Conservation (phyloP, 2,329 filamentous ascomycete genomes). For the Alternaria viburni region DNA sequence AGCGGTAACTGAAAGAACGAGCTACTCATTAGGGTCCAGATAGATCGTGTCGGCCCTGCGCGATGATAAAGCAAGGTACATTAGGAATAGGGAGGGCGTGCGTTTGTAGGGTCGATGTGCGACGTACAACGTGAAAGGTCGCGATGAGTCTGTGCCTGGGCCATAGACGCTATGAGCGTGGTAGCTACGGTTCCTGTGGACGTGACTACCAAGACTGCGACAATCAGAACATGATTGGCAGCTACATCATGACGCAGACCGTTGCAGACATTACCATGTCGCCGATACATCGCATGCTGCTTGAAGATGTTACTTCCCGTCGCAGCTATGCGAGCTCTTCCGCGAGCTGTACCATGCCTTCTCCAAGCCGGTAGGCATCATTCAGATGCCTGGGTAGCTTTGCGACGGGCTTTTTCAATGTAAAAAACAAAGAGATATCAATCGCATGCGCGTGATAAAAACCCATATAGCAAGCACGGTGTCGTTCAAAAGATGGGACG, state of each 20-base stretch:
- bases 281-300: background rate
- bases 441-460: no score
- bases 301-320: background rate
- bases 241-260: background rate
- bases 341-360: background rate
- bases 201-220: background rate
- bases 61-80: background rate
- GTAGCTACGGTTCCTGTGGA: background rate
- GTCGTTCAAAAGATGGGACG: background rate
- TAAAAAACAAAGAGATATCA: background rate
- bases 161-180: background rate
- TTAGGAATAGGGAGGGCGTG: background rate
- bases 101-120: background rate
- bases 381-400: background rate
- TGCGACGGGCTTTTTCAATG: background rate
- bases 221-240: background rate
- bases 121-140: background rate
- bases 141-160: background rate
- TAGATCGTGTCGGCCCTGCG: background rate
- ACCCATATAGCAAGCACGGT: background rate
- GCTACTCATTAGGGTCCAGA: slow-evolving; percentile 9
- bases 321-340: background rate
- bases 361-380: background rate
- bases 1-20: background rate
- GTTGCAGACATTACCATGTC: background rate